Percentiles rank a stretch among this genome's conserved stretches.
These are phyloP conservation scores for Clonostachys rhizophaga DNA, from an alignment of 2,329 filamentous ascomycete genomes.

Conservation along the genomic window DNA sequence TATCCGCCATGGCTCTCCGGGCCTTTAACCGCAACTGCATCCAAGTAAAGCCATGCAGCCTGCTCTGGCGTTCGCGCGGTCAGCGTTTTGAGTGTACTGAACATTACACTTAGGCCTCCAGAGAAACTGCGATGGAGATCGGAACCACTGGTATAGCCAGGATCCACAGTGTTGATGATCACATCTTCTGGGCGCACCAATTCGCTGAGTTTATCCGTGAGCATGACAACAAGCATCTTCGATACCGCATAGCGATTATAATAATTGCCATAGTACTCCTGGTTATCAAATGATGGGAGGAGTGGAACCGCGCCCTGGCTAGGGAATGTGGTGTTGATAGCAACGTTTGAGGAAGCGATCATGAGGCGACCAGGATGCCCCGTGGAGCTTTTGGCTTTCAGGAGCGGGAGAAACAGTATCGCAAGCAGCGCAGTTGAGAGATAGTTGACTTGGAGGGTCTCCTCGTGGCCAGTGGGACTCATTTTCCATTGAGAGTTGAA, in stretches of 20 bases:
- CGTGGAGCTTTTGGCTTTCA: slow-evolving; percentile 16
- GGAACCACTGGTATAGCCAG: slow-evolving; percentile 27
- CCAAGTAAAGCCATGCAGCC: slow-evolving; percentile 40
- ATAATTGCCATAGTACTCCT: slow-evolving; percentile 8
- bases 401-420: not conserved
- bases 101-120: slow-evolving; percentile 1
- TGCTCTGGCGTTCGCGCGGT: slow-evolving; percentile 22
- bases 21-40: slow-evolving; percentile 38
- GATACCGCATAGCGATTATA: slow-evolving; percentile 15
- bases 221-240: slow-evolving; percentile 22
- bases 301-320: slow-evolving; percentile 11
- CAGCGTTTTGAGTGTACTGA: slow-evolving; percentile 1
- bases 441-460: slow-evolving; percentile 38
- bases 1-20: slow-evolving; percentile 46
- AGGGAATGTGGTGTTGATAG: slow-evolving; percentile 13
- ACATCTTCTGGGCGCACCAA: slow-evolving; percentile 31
- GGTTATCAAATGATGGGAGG: slow-evolving; percentile 21
- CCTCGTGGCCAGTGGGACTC: slow-evolving; percentile 31
- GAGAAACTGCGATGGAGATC: slow-evolving; percentile 6
- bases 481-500: not conserved
- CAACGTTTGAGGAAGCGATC: slow-evolving; percentile 20
- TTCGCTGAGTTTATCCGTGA: slow-evolving; percentile 22
- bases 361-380: slow-evolving; percentile 16
- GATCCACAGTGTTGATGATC: slow-evolving; percentile 40
- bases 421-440: slow-evolving; percentile 16